Base-by-base conservation (phyloP, 2,329 filamentous ascomycete species). In the Hymenoscyphus albidus region DNA sequence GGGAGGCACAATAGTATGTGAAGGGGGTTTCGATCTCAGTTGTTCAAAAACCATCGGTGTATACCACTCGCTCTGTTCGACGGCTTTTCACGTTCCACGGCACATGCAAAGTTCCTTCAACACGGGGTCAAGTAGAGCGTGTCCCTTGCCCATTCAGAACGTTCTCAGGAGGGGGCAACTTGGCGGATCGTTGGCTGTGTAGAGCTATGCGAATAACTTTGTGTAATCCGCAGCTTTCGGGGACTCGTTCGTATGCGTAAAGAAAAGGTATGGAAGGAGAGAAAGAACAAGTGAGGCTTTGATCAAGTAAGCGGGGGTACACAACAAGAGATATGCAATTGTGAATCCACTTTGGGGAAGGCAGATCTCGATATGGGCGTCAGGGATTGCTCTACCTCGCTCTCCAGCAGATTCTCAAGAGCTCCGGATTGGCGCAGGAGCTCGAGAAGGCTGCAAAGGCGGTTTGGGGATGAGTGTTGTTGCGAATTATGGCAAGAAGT, bases 81-180 rank as follows among this genome's bases (percentile, higher is more conserved):
- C 48, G 22, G 48, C 48, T 54, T 54, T 54, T 54, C 48, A 54
- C n/a, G 48, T 54, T 54, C 48, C 48, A 54, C 48, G 18, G 48
- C 48, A 54, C 48, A 54, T 54, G 48, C 48, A 54, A 54, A 54
- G 48, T 27, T 27, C 48, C 48, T 54, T 27, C 48, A 54, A 51
- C 44, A 22, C 7, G n/a, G 44, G 18, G 44, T 27, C 44, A 51
- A 54, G 13, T 22, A 54, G 18, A 13, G 48, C 18, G 2, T 54
- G 48, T 27, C 48, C 48, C 48, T 27, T 54, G 48, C 48, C 48
- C 48, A 14, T 54, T 54, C 48, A 54, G 13, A 54, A 4, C 22
- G 18, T 54, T 13, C 22, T 18, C 48, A 27, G 18, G 48, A 54
- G 18, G 18, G 48, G 18, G 42, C n/a, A 16, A 7, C n/a, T 44